Evolutionary conservation across 2,329 filamentous ascomycete species (phyloP), one percentile per base, ranked within the genome.

Genomic region (Juglanconis juglandina): DNA sequence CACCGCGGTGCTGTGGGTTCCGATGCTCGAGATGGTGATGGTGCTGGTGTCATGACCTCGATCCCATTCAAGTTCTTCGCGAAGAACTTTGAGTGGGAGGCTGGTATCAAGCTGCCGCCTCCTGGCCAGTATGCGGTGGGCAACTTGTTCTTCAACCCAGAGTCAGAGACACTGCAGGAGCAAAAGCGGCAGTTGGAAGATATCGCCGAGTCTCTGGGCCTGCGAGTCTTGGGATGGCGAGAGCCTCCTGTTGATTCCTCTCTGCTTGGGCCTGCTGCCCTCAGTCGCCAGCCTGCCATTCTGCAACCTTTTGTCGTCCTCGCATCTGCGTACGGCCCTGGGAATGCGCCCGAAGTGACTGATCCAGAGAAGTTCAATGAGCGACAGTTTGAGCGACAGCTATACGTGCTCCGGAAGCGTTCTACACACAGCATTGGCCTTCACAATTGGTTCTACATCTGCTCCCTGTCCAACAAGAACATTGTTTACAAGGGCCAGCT

Each of bases 401-500:
- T 99, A 58, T 99, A 94, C 76, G 84, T 98, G 64, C 85, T 99
- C 68, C 89, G 94, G 73, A 99, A 99, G 84, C 90, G 92, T 70
- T 90, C 93, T 57, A 96, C 93, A 52, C 92, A 97, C 80, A 90
- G 92, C 70, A 95, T 97, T 73, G 93, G 94, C 62, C 84, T 97
- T 59, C 92, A 96, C 77, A 97, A 97, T 77, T 98, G 94, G 94
- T 98, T 98, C 82, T 98, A 98, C 76, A 83, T 98, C 61, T 98
- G 94, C 83, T 96, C 92, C 53, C 80, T 98, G 67, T 95, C 88
- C 76, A 97, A 96, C 87, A 93, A 93, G 79, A 98, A 98, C 80
- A 98, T 98, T 77, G 91, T 98, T 63, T 98, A 98, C 85, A 98
- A 98, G 84, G 94, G 94, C 65, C 95, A 98, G 75, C 82, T 98